Evolutionary conservation across 306 rosid genomes (phyloP), one percentile per base, ranked within the genome.

Genomic region (Casuarina cunninghamiana): DNA sequence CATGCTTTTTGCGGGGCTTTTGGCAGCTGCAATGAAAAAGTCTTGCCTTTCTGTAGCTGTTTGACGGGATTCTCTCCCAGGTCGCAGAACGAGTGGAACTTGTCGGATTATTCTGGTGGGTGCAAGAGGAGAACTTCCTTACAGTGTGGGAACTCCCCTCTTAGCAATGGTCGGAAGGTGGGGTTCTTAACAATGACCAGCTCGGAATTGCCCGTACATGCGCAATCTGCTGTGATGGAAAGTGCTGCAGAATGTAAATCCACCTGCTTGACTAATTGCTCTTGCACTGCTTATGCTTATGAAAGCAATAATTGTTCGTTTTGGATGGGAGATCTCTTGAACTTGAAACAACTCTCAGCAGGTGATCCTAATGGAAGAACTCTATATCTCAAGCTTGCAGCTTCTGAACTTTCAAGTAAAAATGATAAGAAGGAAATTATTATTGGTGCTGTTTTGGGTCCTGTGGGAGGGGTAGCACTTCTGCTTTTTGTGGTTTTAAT

Each of bases 281-380:
- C 84, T 57, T 94, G 97, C 80, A 78, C 75, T 17, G 97, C 93
- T 48, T 91, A 90, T 83, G 85, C 92, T 60, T 84, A 74, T 70
- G 78, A 73, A 50, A 53, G 12, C 60, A 75, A 72, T 16, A 75
- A 69, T 0, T 94, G 98, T 43, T 83, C 70, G 48, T 42, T 86
- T 55, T 94, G 98, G 98, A 37, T 3, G 0, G 91, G 80, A 21
- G 90, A 86, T 4, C 85, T 91, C 71, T 81, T 91, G 76, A 38
- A 84, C 85, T 69, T 91, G 77, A 78, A 87, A 37, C 89, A 91
- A 76, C 87, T 82, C n/a, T 4, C 85, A 9, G 78, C 45, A 63
- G 85, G 65, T 50, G 89, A 84, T 17, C 16, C 81, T 11, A 45
- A 55, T 8, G 91, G 89, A 10, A 73, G 43, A 62, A 81, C 87